Percentiles rank a stretch among this genome's conserved stretches.
phyloP scores from a whole-genome alignment of 495 filamentous ascomycete genomes.

The Xylaria palmicola region DNA sequence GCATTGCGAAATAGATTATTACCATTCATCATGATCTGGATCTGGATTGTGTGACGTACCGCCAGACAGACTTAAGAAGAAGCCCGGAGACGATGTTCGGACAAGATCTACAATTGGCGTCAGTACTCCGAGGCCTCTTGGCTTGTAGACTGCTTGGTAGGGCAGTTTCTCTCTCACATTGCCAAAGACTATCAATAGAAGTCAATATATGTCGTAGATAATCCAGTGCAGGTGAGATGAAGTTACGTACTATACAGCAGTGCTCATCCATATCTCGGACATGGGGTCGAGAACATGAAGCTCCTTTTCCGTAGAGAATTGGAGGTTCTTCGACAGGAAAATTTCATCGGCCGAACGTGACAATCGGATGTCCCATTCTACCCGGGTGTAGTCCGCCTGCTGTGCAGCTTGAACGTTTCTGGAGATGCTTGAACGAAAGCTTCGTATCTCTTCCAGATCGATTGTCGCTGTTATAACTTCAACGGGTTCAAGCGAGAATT shows the following conservation, averaged over 20 bases:
- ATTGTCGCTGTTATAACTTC: conserved; percentile 77
- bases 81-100: conserved; percentile 16
- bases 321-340: neutral
- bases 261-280: conserved; percentile 17
- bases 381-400: neutral
- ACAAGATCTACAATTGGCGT: too few species aligned
- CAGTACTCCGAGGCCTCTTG: too few species aligned
- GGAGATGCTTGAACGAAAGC: conserved; percentile 48
- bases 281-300: conserved; percentile 19
- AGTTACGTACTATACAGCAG: conserved; percentile 9
- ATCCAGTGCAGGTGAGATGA: neutral
- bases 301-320: neutral
- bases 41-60: neutral
- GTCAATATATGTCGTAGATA: neutral
- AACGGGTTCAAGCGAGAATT: conserved; percentile 73
- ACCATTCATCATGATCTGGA: neutral
- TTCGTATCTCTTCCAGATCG: conserved; percentile 71
- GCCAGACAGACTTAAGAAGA: conserved; percentile 19
- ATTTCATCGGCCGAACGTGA: conserved; percentile 7
- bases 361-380: conserved; percentile 9
- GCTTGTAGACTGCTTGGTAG: too few species aligned
- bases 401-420: conserved; percentile 55
- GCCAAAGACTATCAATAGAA: too few species aligned
- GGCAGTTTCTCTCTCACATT: too few species aligned
- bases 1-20: neutral